Conservation (phyloP, 495 filamentous ascomycete species). For the Delitschia confertaspora region DNA sequence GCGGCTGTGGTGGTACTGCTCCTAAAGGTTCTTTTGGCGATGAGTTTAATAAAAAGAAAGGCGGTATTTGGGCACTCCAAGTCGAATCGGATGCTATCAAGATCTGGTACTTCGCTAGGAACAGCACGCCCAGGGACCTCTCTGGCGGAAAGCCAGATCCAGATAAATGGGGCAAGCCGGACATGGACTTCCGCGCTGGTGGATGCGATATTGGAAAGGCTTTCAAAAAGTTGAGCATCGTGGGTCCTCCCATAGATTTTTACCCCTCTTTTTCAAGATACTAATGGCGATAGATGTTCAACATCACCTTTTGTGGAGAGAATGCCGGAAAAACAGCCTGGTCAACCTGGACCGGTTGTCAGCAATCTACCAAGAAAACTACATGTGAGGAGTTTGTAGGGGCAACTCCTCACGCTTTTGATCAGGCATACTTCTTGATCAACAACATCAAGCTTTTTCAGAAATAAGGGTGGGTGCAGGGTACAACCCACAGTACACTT, state of each 20-base stretch:
- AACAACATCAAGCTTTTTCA: constrained; percentile 29
- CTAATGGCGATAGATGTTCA: constrained; percentile 51
- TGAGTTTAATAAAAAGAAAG: constrained; percentile 32
- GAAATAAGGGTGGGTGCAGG: too few relatives aligned
- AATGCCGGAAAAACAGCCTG: neutral
- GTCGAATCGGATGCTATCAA: constrained; percentile 60
- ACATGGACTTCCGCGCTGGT: constrained; percentile 35
- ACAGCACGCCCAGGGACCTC: constrained; percentile 49
- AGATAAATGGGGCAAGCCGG: constrained; percentile 55
- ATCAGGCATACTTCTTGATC: constrained; percentile 30
- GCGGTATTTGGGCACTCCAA: constrained; percentile 69
- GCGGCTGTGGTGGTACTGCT: constrained; percentile 46
- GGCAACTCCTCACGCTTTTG: constrained; percentile 27
- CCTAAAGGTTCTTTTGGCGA: constrained; percentile 16
- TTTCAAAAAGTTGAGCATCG: constrained; percentile 29
- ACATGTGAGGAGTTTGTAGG: constrained; percentile 30
- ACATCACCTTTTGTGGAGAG: constrained; percentile 76
- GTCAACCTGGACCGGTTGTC: constrained; percentile 63
- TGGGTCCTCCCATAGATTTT: constrained; percentile 1
- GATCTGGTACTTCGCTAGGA: constrained; percentile 70
- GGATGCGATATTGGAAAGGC: constrained; percentile 22
- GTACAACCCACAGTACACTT: too few relatives aligned
- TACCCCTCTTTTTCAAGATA: neutral
- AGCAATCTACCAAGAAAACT: constrained; percentile 20
- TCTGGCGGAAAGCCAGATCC: constrained; percentile 50